These are phyloP conservation scores for Fusarium hostae DNA, from an alignment of 2,329 filamentous ascomycete species.

Conservation along the genomic window DNA sequence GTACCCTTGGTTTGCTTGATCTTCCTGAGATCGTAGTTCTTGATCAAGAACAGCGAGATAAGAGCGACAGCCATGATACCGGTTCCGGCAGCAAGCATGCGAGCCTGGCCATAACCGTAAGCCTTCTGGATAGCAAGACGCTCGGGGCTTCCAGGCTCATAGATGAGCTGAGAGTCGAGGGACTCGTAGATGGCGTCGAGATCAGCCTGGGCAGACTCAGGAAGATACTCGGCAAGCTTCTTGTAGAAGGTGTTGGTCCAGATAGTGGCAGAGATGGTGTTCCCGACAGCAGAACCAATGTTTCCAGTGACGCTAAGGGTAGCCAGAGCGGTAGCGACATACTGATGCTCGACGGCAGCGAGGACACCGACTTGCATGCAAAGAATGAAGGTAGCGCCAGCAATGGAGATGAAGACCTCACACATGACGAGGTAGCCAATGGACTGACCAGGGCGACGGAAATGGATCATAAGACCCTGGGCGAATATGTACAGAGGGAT, in stretches of 20 bases:
- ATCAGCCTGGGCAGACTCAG: constrained; percentile 51
- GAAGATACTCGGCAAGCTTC: constrained; percentile 63
- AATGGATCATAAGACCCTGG: constrained; percentile 55
- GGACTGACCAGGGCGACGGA: constrained; percentile 49
- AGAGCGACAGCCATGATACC: constrained; percentile 48
- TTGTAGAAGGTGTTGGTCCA: constrained; percentile 48
- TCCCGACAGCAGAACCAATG: constrained; percentile 46
- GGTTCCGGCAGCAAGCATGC: constrained; percentile 57
- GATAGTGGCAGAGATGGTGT: constrained; percentile 47
- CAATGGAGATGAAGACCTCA: constrained; percentile 63
- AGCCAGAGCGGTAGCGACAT: constrained; percentile 48
- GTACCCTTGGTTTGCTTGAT: constrained; percentile 62
- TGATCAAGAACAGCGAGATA: constrained; percentile 57
- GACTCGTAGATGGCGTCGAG: constrained; percentile 63
- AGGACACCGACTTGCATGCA: constrained; percentile 45
- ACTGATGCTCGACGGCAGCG: constrained; percentile 48
- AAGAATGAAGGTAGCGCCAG: constrained; percentile 61
- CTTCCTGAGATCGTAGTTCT: constrained; percentile 61
- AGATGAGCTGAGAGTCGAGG: constrained; percentile 62
- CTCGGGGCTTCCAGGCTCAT: constrained; percentile 56
- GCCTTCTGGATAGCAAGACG: constrained; percentile 67
- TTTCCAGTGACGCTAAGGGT: constrained; percentile 43
- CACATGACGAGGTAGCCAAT: constrained; percentile 60
- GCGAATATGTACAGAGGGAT: constrained; percentile 66
- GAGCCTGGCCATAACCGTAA: constrained; percentile 63